phyloP scores from a whole-genome alignment of 2,329 filamentous ascomycete genomes.

The Waltergamsia citrina region DNA sequence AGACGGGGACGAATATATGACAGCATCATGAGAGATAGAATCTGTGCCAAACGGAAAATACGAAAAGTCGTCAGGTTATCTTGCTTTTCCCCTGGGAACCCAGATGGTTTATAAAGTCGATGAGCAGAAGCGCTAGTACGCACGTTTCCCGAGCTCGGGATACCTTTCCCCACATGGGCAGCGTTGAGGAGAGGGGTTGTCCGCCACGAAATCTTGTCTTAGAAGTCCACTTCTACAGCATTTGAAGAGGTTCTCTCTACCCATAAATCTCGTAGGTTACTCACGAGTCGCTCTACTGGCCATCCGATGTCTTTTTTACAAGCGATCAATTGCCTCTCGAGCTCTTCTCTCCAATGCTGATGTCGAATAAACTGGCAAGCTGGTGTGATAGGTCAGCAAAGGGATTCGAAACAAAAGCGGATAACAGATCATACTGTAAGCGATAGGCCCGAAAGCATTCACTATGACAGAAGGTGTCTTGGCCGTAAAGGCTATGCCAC shows the following conservation, averaged over 20 bases:
- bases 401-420: slow-evolving; percentile 1
- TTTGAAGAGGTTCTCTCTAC: background rate
- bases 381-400: slow-evolving; percentile 3
- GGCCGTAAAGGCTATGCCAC: slow-evolving; percentile 33
- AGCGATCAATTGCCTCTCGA: slow-evolving; percentile 19
- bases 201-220: background rate
- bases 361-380: slow-evolving; percentile 20
- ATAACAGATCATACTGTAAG: slow-evolving; percentile 35
- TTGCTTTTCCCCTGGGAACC: too few relatives aligned
- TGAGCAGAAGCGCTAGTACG: too few relatives aligned
- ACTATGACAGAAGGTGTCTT: slow-evolving; percentile 30
- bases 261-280: slow-evolving; percentile 18
- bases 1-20: background rate
- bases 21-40: too few relatives aligned
- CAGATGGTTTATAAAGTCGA: too few relatives aligned
- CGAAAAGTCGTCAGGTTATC: too few relatives aligned
- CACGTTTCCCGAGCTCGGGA: slow-evolving; percentile 1
- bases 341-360: slow-evolving; percentile 17
- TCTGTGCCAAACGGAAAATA: too few relatives aligned
- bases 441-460: slow-evolving; percentile 37
- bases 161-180: background rate
- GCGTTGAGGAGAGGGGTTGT: background rate
- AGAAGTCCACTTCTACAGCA: too few relatives aligned
- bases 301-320: slow-evolving; percentile 25
- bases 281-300: slow-evolving; percentile 25